phyloP scores from a whole-genome alignment of 768 basidiomycete genomes.

The Cystobasidium ongulense region DNA sequence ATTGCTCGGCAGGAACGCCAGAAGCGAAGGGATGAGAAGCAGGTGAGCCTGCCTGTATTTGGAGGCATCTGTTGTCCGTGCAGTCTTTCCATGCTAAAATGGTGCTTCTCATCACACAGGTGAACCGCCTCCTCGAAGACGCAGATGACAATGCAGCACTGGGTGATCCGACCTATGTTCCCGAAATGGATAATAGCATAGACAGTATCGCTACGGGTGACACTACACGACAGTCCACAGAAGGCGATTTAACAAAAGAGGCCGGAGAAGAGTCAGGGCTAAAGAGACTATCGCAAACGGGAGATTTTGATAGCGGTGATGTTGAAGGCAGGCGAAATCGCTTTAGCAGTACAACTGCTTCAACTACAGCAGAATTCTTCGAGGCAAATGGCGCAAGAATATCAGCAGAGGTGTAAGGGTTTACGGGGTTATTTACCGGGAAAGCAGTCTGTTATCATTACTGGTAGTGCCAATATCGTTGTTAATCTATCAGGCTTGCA shows the following conservation, averaged over 20 bases:
- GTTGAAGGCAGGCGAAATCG: background rate
- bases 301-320: no score
- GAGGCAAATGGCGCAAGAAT: background rate
- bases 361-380: slow-evolving; percentile 3
- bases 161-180: slow-evolving; percentile 8
- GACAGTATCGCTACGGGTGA: background rate
- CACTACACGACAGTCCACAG: background rate
- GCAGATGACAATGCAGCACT: slow-evolving; percentile 22
- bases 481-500: no score
- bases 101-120: background rate
- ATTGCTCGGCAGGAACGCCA: slow-evolving; percentile 48
- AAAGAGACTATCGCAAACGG: no score
- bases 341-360: background rate
- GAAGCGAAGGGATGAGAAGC: slow-evolving; percentile 26
- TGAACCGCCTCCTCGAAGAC: slow-evolving; percentile 18
- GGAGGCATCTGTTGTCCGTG: background rate
- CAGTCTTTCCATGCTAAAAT: background rate
- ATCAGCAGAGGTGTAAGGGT: background rate
- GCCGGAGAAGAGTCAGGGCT: background rate
- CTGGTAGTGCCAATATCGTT: no score
- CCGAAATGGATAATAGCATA: background rate
- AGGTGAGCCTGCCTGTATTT: background rate
- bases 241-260: background rate
- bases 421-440: background rate
- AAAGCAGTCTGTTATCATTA: no score